Evolutionary conservation across 805 yeast genomes (phyloP), one percentile per base, ranked within the genome.

Genomic region (Ogataea pilisensis): DNA sequence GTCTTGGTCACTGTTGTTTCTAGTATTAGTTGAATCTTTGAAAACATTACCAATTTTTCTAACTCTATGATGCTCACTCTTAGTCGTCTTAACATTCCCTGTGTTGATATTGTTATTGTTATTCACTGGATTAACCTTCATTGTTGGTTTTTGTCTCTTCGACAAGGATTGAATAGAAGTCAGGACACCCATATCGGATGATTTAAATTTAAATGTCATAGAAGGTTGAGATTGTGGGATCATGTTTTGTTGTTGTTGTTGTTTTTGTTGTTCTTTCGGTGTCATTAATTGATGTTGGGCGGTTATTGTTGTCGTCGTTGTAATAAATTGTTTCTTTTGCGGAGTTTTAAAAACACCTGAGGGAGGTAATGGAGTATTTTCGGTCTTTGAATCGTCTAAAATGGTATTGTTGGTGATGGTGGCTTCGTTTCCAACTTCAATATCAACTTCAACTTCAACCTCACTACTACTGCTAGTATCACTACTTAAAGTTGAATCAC

Each of bases 121-220:
- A 21, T 34, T 38, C 30, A 40, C 13, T 5, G 44, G 31, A 14
- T 29, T 54, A 31, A 57, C 39, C 25, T 51, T 51, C 63, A 51
- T 57, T 4, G 57, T 55, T 34, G 67, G 64, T 38, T 58, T 58
- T 44, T 65, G 61, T 41, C 55, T 49, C 36, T 50, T 50, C 8
- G 54, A 44, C 8, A 39, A 46, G n/a, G 50, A 43, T 25, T 56
- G 52, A 31, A 51, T 40, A 5, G 64, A 63, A 18, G 59, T 52
- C 38, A 60, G 54, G 16, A 58, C 50, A 9, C 61, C 63, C 42
- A 58, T 45, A 29, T 58, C 61, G 20, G 61, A 55, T 14, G 68
- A 57, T 40, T 58, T 60, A 48, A 66, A 62, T 46, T 60, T 64
- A 53, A 66, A 65, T 2, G 69, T 65, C 62, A 59, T 58, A 27